phyloP scores from a whole-genome alignment of 2,329 filamentous ascomycete genomes.

The Calonectria naviculata region DNA sequence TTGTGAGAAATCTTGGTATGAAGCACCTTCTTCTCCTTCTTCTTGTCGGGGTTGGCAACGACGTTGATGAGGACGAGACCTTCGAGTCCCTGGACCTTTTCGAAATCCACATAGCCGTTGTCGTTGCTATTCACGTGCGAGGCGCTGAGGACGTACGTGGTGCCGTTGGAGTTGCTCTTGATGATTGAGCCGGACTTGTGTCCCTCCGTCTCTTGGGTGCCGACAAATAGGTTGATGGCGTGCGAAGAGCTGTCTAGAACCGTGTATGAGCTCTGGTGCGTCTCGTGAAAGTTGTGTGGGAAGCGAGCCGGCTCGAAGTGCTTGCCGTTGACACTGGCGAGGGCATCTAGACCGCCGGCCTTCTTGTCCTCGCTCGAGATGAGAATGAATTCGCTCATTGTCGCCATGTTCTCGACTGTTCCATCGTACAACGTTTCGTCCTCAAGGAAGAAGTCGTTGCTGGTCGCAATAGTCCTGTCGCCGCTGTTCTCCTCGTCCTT shows the following conservation, averaged over 20 bases:
- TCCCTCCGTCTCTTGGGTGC: conserved; percentile 73
- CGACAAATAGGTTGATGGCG: conserved; percentile 93
- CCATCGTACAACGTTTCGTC: conserved; percentile 65
- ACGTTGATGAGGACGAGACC: conserved; percentile 90
- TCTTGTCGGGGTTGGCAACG: conserved; percentile 78
- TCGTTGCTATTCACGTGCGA: conserved; percentile 84
- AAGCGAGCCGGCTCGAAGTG: conserved; percentile 87
- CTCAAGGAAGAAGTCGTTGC: conserved; percentile 80
- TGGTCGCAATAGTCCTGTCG: conserved; percentile 78
- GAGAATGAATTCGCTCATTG: conserved; percentile 96
- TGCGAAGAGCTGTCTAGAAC: conserved; percentile 96
- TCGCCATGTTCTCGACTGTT: conserved; percentile 83
- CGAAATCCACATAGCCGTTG: conserved; percentile 88
- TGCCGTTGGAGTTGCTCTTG: conserved; percentile 99
- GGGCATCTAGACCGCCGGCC: conserved; percentile 75
- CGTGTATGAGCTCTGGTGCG: conserved; percentile 86
- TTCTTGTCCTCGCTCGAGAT: conserved; percentile 76
- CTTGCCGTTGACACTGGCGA: conserved; percentile 86
- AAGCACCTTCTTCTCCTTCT: conserved; percentile 85
- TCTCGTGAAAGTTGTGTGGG: conserved; percentile 84
- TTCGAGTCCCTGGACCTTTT: conserved; percentile 93
- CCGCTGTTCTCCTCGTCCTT: conserved; percentile 71
- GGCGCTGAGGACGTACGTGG: conserved; percentile 89
- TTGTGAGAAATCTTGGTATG: conserved; percentile 97
- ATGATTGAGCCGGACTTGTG: conserved; percentile 86